phyloP scores from a whole-genome alignment of 768 basidiomycete species.

The Strobilomyces confusus region DNA sequence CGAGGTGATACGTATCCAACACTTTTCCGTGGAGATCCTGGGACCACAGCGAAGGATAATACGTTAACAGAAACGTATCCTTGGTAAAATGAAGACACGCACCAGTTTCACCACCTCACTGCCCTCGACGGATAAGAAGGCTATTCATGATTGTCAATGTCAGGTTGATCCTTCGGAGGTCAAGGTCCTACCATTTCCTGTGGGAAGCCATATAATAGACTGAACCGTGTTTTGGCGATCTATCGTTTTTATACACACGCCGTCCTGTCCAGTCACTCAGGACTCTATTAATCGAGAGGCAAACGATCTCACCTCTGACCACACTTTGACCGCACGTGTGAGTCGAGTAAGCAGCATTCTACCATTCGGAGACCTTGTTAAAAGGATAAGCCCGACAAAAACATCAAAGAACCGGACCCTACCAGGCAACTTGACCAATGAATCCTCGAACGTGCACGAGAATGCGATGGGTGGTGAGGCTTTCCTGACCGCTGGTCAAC shows the following conservation, averaged over 20 bases:
- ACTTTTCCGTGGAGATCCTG: conserved; percentile 47
- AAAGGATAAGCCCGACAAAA: conserved; percentile 4
- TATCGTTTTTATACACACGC: conserved; percentile 49
- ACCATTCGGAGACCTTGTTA: conserved; percentile 46
- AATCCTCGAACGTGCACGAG: conserved; percentile 51
- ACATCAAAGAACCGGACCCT: conserved; percentile 1
- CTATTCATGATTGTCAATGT: conserved; percentile 27
- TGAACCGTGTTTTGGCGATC: conserved; percentile 43
- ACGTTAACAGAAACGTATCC: conserved; percentile 14
- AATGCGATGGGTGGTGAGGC: conserved; percentile 41
- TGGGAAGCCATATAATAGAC: conserved; percentile 52
- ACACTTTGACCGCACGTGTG: conserved; percentile 47
- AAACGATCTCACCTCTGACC: conserved; percentile 40
- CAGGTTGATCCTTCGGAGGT: conserved; percentile 2
- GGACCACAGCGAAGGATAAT: neutral
- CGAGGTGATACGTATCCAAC: conserved; percentile 39
- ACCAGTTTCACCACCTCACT: conserved; percentile 46
- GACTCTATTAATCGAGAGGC: neutral
- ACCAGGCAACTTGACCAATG: conserved; percentile 55
- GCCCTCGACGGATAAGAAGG: conserved; percentile 51
- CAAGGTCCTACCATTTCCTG: conserved; percentile 38
- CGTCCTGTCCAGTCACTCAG: conserved; percentile 34
- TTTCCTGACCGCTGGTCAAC: conserved; percentile 32
- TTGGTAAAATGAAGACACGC: conserved; percentile 10
- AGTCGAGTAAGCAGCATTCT: conserved; percentile 44